Base-by-base conservation (phyloP, 177 flowering plant genomes). In the Vitis hybrid region DNA sequence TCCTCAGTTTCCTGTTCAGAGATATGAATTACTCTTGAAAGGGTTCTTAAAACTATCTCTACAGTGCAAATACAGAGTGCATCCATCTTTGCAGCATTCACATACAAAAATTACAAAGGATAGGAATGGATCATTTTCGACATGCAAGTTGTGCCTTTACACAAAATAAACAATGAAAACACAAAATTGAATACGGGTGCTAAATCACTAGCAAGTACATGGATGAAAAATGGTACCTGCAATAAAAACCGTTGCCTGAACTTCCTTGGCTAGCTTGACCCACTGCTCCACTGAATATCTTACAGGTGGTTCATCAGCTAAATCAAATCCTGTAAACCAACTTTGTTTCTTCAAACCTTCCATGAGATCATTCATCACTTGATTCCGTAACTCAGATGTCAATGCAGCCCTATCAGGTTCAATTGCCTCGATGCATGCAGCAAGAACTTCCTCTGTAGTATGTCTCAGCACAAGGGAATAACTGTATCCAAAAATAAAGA, bases 361-460 rank as follows among this genome's bases (percentile, higher is more conserved):
- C 82, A 76, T 69, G 40, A 93, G 86, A 57, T 90, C 92, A 75
- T 71, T 60, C 83, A 85, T 83, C 61, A 93, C 98, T 74, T 84
- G 84, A 35, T 80, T 76, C 72, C 90, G 80, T 40, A 90, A 70
- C 4, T 75, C 78, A 74, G 95, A 85, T 71, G 95, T 87, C 67
- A 91, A 51, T 52, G 89, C 90, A 78, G 90, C 95, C 66, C 87
- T 75, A 52, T 52, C 65, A 69, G 95, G 97, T 72, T 91, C 90
- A 67, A 87, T 75, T 57, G 95, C 89, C 77, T 90, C 97, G 19
- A 77, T 48, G 75, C 97, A 93, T 4, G 95, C 93, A 59, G 83
- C 95, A 70, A 91, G 82, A 73, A 93, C 97, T 83, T 93, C 98
- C 77, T 93, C 97, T 14, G 92, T 88, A 10, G 97, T 93, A 78